phyloP scores from a whole-genome alignment of 2,329 filamentous ascomycete species.

The Xylariales sp. region DNA sequence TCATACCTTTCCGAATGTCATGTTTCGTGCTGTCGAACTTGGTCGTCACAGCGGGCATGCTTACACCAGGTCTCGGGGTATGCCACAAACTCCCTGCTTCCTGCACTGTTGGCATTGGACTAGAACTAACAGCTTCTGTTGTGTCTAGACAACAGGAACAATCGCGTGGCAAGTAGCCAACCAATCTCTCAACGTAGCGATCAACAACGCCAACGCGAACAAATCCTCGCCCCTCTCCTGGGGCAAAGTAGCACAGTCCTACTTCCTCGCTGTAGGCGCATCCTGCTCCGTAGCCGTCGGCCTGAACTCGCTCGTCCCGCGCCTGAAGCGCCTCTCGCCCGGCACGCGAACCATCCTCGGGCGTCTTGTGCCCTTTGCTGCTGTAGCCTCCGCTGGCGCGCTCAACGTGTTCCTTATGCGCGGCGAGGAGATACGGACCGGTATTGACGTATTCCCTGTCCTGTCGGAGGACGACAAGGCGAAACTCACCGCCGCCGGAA shows the following conservation, averaged over 20 bases:
- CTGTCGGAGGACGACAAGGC: constrained; percentile 65
- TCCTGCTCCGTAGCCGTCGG: constrained; percentile 92
- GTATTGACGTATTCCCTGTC: constrained; percentile 88
- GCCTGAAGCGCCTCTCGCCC: constrained; percentile 71
- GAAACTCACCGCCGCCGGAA: constrained; percentile 50
- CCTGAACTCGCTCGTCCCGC: constrained; percentile 83
- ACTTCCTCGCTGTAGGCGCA: constrained; percentile 84
- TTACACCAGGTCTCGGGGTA: constrained; percentile 79
- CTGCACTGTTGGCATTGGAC: neutral
- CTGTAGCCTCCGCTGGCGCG: constrained; percentile 84
- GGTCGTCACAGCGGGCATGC: constrained; percentile 93
- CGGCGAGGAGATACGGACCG: constrained; percentile 85
- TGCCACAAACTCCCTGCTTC: constrained; percentile 29
- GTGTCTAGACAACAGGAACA: constrained; percentile 66
- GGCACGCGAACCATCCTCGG: constrained; percentile 71
- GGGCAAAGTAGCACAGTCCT: constrained; percentile 79
- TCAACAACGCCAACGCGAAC: constrained; percentile 97
- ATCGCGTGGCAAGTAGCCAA: constrained; percentile 94
- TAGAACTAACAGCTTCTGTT: constrained; percentile 10
- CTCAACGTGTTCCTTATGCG: constrained; percentile 98
- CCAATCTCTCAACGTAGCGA: constrained; percentile 95
- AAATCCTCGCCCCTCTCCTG: constrained; percentile 87
- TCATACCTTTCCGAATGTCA: constrained; percentile 97
- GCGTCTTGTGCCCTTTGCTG: constrained; percentile 92
- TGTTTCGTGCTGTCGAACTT: constrained; percentile 90